These are phyloP conservation scores for Penicillium decumbens DNA, from an alignment of 2,329 filamentous ascomycete species.

Conservation along the genomic window DNA sequence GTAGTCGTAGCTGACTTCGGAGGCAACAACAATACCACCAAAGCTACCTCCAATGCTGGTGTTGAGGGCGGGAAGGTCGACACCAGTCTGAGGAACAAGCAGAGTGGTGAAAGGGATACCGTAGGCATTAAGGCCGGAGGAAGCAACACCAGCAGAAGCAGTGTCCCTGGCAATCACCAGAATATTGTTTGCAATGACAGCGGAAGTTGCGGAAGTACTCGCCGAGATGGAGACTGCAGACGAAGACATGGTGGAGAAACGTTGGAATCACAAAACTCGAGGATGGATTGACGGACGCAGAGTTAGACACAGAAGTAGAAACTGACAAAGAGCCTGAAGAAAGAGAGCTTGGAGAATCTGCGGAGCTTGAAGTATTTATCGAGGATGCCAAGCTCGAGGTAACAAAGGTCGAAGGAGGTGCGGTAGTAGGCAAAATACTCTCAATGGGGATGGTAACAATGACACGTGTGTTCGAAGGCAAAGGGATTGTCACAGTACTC, in stretches of 20 bases:
- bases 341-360: constrained; percentile 1
- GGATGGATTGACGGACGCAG: constrained; percentile 2
- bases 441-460: background rate
- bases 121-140: constrained; percentile 56
- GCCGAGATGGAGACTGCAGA: constrained; percentile 14
- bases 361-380: background rate
- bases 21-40: constrained; percentile 54
- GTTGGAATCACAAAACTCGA: constrained; percentile 2
- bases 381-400: constrained; percentile 2
- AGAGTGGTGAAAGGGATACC: constrained; percentile 57
- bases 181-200: constrained; percentile 43
- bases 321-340: background rate
- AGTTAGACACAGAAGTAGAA: background rate
- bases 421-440: background rate
- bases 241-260: constrained; percentile 23
- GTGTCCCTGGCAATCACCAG: constrained; percentile 54
- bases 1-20: constrained; percentile 54
- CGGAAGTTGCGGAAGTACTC: constrained; percentile 19
- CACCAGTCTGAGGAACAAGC: constrained; percentile 52
- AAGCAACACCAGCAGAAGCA: constrained; percentile 47
- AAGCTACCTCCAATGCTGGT: constrained; percentile 51
- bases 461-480: background rate
- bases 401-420: constrained; percentile 12
- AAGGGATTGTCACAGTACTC: background rate
- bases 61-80: constrained; percentile 51